A percentile compares a stretch with the other conserved stretches of the same genome.
phyloP scores from a whole-genome alignment of 306 rosid genomes.

The Cicer yamashitae region DNA sequence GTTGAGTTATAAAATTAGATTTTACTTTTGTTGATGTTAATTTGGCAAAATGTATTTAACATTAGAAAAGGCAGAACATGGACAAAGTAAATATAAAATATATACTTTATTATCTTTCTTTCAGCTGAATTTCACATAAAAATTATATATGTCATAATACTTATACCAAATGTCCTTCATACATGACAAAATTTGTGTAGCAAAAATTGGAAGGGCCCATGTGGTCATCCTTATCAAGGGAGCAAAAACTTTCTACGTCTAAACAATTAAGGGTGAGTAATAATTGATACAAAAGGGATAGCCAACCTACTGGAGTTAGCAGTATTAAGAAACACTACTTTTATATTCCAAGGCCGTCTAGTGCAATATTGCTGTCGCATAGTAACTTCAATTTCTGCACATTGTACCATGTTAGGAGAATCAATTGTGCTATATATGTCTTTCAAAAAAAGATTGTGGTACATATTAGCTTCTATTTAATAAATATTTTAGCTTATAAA shows the following conservation, averaged over 20 bases:
- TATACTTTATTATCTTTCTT: constrained; percentile 17
- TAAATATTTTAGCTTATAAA: too few relatives aligned
- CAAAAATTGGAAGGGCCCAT: constrained; percentile 4
- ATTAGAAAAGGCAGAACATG: neutral
- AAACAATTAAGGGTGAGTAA: constrained; percentile 30
- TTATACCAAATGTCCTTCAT: constrained; percentile 26
- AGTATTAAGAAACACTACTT: constrained; percentile 25
- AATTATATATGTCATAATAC: neutral
- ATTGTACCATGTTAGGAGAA: constrained; percentile 37
- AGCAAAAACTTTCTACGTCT: constrained; percentile 36
- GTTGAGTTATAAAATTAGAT: neutral
- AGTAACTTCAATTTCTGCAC: constrained; percentile 84
- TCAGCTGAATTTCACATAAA: constrained; percentile 6
- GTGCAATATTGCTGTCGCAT: constrained; percentile 32
- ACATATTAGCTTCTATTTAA: too few relatives aligned
- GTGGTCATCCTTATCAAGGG: constrained; percentile 28
- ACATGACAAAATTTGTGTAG: constrained; percentile 39
- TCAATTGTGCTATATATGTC: neutral
- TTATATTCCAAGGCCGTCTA: constrained; percentile 53
- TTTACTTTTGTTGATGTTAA: too few relatives aligned
- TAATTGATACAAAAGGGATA: constrained; percentile 34
- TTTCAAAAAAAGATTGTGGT: too few relatives aligned
- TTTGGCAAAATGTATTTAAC: neutral
- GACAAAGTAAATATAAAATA: constrained; percentile 1
- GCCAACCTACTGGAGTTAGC: constrained; percentile 38